Evolutionary conservation across 148 eudicot genomes (phyloP), one percentile per base, ranked within the genome.

Genomic region (Rhododendron ovatum): DNA sequence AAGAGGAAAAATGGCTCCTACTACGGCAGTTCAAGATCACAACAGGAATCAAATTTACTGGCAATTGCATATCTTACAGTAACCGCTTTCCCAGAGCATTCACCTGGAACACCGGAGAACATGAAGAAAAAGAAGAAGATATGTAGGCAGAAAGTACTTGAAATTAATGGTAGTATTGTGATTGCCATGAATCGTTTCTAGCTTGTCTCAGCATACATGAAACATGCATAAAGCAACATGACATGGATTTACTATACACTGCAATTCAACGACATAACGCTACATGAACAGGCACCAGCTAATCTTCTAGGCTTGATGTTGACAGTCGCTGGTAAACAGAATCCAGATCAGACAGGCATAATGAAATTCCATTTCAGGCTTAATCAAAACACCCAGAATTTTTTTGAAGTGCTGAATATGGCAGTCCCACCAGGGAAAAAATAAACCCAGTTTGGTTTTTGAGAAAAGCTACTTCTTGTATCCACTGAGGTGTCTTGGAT

Each of bases 401-500:
- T 55, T 51, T 14, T 30, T 53, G 43, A 7, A 1, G 2, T 24
- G 9, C 10, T 17, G 24, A n/a, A 59, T n/a, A 5, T 35, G 9
- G 35, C 33, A 22, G 5, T 20, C 15, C 30, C 48, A 10, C 51
- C 81, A 50, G 35, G 35, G 3, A 30, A 17, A 41, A 84, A 15
- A 22, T 7, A 10, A 12, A 51, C 24, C 76, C 76, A 5, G 13
- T 47, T 14, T 50, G 20, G 26, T 24, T 14, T 59, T 33, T 9
- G 28, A 11, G 30, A 28, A 30, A 20, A 15, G 78, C 61, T 78
- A 43, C 77, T 65, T 26, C 28, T 28, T 10, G 76, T 41, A 79
- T 55, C 55, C 22, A 14, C 22, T 12, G 35, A 74, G 82, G 39
- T 18, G 78, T 63, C 82, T 80, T 37, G 69, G 86, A 86, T 88